phyloP scores from a whole-genome alignment of 1,139 yeast species.

The Debaryomyces subglobosus region DNA sequence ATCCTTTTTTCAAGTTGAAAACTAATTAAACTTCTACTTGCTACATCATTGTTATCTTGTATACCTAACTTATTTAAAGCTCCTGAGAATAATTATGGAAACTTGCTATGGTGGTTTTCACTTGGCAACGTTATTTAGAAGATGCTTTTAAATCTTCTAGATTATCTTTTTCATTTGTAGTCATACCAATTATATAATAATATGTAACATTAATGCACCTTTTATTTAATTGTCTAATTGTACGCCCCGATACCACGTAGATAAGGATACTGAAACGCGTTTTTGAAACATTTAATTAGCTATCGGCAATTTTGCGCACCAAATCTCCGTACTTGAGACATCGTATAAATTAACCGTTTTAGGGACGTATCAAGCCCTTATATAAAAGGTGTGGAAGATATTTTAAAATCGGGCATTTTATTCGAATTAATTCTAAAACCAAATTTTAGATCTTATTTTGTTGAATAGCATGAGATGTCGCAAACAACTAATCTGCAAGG shows the following conservation, averaged over 20 bases:
- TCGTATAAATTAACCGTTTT: background rate
- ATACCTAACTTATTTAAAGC: background rate
- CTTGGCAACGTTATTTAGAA: background rate
- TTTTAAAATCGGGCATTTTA: background rate
- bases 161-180: background rate
- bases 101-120: background rate
- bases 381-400: background rate
- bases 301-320: slow-evolving; percentile 1
- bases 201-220: background rate
- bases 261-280: background rate
- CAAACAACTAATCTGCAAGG: background rate
- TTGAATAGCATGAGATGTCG: background rate
- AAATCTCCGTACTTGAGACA: background rate
- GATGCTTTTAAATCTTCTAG: background rate
- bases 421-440: background rate
- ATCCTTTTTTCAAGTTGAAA: slow-evolving; percentile 51
- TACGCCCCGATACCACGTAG: background rate
- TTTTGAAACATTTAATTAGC: background rate
- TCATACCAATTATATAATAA: slow-evolving; percentile 2
- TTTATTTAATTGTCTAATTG: background rate
- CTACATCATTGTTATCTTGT: background rate
- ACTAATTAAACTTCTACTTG: background rate
- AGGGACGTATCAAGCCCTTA: background rate
- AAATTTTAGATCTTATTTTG: background rate
- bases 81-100: background rate